phyloP scores from a whole-genome alignment of 2,329 filamentous ascomycete genomes.

The Aspergillus versicolor region DNA sequence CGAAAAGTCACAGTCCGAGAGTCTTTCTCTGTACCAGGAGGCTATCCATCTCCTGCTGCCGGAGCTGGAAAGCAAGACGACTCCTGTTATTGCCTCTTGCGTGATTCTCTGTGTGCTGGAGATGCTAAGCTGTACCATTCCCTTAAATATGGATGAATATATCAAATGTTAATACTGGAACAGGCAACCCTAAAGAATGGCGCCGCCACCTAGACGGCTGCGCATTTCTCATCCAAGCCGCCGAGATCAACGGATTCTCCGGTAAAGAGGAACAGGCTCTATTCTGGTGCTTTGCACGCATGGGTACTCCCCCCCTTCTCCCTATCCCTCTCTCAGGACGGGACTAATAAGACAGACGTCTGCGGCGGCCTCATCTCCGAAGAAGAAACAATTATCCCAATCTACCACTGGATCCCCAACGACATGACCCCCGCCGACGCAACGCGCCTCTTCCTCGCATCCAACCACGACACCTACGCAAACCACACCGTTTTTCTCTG shows the following conservation, averaged over 20 bases:
- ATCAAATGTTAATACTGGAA: neutral
- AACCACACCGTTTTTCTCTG: slow-evolving; percentile 53
- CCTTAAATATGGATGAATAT: neutral
- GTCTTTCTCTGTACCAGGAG: slow-evolving; percentile 52
- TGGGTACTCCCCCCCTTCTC: slow-evolving; percentile 35
- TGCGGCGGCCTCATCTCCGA: slow-evolving; percentile 55
- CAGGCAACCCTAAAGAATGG: slow-evolving; percentile 48
- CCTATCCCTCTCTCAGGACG: too few species aligned
- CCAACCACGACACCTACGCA: slow-evolving; percentile 49
- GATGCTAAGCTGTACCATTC: slow-evolving; percentile 47
- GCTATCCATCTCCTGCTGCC: slow-evolving; percentile 52
- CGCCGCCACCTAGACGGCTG: slow-evolving; percentile 54
- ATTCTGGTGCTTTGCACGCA: slow-evolving; percentile 57
- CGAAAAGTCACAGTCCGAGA: slow-evolving; percentile 42
- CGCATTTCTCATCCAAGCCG: slow-evolving; percentile 51
- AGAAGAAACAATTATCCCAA: slow-evolving; percentile 51
- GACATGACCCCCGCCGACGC: slow-evolving; percentile 25
- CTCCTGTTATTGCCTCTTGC: slow-evolving; percentile 52
- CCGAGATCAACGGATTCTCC: slow-evolving; percentile 52
- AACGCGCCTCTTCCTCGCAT: slow-evolving; percentile 25
- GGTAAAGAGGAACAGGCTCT: slow-evolving; percentile 52
- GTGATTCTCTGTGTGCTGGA: slow-evolving; percentile 56
- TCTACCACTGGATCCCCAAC: slow-evolving; percentile 45
- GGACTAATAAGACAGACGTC: slow-evolving; percentile 35
- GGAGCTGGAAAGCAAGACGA: slow-evolving; percentile 47